Evolutionary conservation across 768 basidiomycete genomes (phyloP).

Genomic region (Lactarius psammicola): DNA sequence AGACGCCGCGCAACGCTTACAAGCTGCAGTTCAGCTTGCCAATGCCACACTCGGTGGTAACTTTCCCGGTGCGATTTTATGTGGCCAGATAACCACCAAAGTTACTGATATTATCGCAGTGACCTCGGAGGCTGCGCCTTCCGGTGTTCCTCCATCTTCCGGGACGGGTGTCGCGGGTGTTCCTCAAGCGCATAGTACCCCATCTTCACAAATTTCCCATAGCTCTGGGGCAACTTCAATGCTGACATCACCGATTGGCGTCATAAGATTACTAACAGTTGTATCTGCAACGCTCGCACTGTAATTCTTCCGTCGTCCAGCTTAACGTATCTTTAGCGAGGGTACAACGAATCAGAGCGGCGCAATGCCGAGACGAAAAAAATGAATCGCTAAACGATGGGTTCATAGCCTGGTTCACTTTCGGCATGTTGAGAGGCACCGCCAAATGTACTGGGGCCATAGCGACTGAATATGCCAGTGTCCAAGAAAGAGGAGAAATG

Average conservation of each 20-base stretch:
- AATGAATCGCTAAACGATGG: background rate
- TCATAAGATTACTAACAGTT: slow-evolving; percentile 16
- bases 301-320: background rate
- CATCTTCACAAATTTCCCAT: slow-evolving; percentile 1
- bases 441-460: background rate
- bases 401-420: background rate
- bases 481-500: background rate
- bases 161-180: slow-evolving; percentile 26
- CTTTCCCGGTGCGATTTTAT: slow-evolving; percentile 34
- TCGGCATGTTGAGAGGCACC: background rate
- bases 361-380: background rate
- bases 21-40: slow-evolving; percentile 35
- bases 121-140: slow-evolving; percentile 43
- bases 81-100: background rate
- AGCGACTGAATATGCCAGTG: background rate
- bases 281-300: slow-evolving; percentile 11
- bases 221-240: background rate
- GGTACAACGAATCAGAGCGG: background rate
- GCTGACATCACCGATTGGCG: background rate
- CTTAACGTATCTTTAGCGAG: background rate
- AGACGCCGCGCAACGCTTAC: slow-evolving; percentile 46
- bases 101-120: slow-evolving; percentile 35
- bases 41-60: slow-evolving; percentile 36
- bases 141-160: slow-evolving; percentile 33
- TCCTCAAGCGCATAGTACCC: slow-evolving; percentile 27